phyloP scores from a whole-genome alignment of 2,329 filamentous ascomycete genomes.

The Cercospora beticola region DNA sequence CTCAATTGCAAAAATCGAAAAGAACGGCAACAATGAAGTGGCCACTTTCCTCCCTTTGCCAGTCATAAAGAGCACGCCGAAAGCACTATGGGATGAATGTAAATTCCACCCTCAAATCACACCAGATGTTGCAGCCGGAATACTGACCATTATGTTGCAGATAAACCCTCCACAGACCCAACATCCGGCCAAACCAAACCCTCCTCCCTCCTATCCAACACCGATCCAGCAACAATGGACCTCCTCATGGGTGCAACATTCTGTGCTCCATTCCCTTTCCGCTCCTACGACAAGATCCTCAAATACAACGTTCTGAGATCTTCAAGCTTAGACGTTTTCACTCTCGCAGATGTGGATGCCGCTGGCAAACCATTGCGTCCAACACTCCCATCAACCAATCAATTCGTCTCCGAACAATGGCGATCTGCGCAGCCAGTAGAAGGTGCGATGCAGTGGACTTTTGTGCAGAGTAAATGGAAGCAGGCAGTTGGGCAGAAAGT shows the following conservation, averaged over 20 bases:
- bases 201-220: neutral
- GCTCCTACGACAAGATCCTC: neutral
- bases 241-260: neutral
- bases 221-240: neutral
- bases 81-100: neutral
- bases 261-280: neutral
- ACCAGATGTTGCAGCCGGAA: too few relatives aligned
- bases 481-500: neutral
- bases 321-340: neutral
- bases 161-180: neutral
- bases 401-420: neutral
- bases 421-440: neutral
- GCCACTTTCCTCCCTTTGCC: neutral
- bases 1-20: neutral
- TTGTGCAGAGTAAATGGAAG: neutral
- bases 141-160: neutral
- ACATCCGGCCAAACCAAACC: neutral
- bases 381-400: neutral
- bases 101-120: too few relatives aligned
- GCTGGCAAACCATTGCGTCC: neutral
- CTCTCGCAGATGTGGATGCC: neutral
- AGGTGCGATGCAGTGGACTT: neutral
- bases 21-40: neutral
- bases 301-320: slow-evolving; percentile 7
- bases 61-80: neutral